Evolutionary conservation across 768 basidiomycete genomes (phyloP), one percentile per base, ranked within the genome.

Genomic region (Roridomyces roridus): DNA sequence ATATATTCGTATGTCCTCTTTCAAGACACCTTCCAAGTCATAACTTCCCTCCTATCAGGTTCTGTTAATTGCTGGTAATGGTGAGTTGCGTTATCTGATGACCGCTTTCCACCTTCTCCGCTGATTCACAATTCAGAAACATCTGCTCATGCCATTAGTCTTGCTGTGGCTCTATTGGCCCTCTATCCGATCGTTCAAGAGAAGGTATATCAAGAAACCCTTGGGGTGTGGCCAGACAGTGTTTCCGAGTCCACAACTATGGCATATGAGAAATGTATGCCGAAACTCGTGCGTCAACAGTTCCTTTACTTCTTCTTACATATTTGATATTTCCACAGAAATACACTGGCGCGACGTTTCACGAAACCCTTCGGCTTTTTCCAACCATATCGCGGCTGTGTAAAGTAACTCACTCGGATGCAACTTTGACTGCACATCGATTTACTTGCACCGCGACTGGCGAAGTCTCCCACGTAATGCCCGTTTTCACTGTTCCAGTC

Each of bases 51-150:
- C 37, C 11, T 34, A n/a, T n/a, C n/a, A 83, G 82, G 63, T 65
- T 3, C 82, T 82, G 60, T 70, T 81, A 23, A 64, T 83, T 21
- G 80, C 80, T n/a, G 82, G 81, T 11, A 79, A 81, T 62, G 80
- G 81, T 79, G 52, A 6, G n/a, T n/a, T n/a, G 70, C 31, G 34
- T 10, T 2, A 12, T 28, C 36, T 31, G 41, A 18, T 47, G 6
- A 4, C 28, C n/a, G 15, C 9, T 31, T 12, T 1, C 35, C 18
- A 41, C 25, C 34, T 8, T 40, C 25, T 23, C 2, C 6, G 2
- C 12, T 23, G 35, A 17, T 12, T 20, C 46, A 12, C 48, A 2
- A 36, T n/a, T 0, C 50, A 83, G 81, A 83, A 67, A 84, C 81
- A 0, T 73, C 79, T 1, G 73, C 81, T 5, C 77, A 82, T 57